Base-by-base conservation (phyloP, 768 basidiomycete genomes). In the Lactarius trivialis region DNA sequence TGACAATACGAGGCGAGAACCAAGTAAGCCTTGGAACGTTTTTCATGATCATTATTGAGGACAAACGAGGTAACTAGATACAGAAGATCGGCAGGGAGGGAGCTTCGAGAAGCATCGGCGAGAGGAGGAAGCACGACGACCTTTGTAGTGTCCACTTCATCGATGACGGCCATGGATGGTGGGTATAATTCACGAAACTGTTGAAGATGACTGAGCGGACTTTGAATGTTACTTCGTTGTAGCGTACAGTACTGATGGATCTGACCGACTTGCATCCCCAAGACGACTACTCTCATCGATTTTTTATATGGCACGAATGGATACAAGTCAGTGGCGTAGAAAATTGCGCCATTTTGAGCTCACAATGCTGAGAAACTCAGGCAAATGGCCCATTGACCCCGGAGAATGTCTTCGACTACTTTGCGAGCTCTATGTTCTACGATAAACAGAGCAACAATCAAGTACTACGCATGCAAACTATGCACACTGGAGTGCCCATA, bases 371-470 rank as follows among this genome's bases (percentile, higher is more conserved):
- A n/a, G 49, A 33, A 41, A 41, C 39, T 53, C 71, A 89, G 84
- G 90, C 85, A 5, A 84, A 91, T 65, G 92, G 90, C 4, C 86
- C 86, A 3, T 78, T 94, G 67, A 85, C 87, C 8, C 73, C 79
- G 2, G 83, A 89, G 67, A 90, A 88, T 70, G 91, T 91, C 55
- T 86, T 95, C 65, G 91, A 94, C 60, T 96, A 95, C 77, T 96
- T 96, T 71, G 78, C 88, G 14, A 84, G 84, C 0, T 93, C 91
- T 32, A 93, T 93, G 84, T 95, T 93, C 77, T 96, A 93, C 72
- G 93, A 95, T 75, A 91, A 91, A 73, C 89, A 91, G 74, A 93
- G 89, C 76, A 94, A 88, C 73, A 96, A 96, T 73, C 90, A 93
- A 69, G 85, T 89, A 33, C 76, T 96, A 49, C 87, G 92, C 68